Conservation (phyloP, 495 filamentous ascomycete species). For the Hyaloscypha variabilis region DNA sequence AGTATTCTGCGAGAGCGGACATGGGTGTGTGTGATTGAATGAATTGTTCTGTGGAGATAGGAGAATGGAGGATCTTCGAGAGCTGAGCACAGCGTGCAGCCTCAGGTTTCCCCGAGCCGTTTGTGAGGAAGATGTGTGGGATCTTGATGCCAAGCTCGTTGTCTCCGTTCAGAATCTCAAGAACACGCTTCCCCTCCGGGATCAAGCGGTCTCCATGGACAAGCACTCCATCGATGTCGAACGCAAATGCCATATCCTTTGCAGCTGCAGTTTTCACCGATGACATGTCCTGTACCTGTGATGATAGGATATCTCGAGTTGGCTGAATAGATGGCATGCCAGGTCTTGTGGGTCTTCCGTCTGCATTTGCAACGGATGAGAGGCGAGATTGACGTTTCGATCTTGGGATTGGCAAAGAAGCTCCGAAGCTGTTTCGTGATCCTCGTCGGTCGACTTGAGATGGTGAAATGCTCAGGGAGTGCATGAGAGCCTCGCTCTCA, state of each 20-base stretch:
- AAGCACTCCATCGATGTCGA: constrained; percentile 69
- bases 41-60: constrained; percentile 64
- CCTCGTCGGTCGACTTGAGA: constrained; percentile 67
- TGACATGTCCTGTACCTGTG: constrained; percentile 72
- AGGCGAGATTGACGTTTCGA: constrained; percentile 71
- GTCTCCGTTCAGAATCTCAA: constrained; percentile 68
- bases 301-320: constrained; percentile 70
- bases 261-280: constrained; percentile 65
- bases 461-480: constrained; percentile 67
- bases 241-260: constrained; percentile 70
- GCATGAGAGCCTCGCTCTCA: constrained; percentile 72
- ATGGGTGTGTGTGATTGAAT: constrained; percentile 71
- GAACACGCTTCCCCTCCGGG: constrained; percentile 56
- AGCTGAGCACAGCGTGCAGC: constrained; percentile 58
- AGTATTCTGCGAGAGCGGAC: constrained; percentile 68
- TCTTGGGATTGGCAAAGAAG: constrained; percentile 74
- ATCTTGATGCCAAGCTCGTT: constrained; percentile 73
- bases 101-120: constrained; percentile 67
- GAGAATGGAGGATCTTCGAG: constrained; percentile 57
- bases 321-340: constrained; percentile 52
- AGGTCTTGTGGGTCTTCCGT: constrained; percentile 38
- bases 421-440: constrained; percentile 80
- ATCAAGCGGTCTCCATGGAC: constrained; percentile 67
- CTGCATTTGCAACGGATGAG: constrained; percentile 51
- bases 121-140: constrained; percentile 71